Evolutionary conservation across 805 yeast species (phyloP), one percentile per base, ranked within the genome.

Genomic region (Komagataella kurtzmanii): DNA sequence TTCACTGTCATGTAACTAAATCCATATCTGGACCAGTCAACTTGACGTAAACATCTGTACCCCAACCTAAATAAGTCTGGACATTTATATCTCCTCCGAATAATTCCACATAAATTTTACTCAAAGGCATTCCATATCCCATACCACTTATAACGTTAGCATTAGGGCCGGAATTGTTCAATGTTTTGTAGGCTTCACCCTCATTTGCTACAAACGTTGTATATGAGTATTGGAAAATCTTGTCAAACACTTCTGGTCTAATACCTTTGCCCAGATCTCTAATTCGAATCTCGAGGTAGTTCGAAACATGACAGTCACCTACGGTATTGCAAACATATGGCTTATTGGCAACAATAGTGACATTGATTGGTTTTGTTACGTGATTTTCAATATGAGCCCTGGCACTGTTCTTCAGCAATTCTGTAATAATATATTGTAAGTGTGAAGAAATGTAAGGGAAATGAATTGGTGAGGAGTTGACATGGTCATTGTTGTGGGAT

Each of bases 61-160:
- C 96, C 74, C 81, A 74, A 1, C 93, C 91, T 65, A 76, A 76
- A 53, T 84, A 74, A 49, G 84, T 79, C 62, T 85, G 88, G 24
- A 87, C 70, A 54, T 80, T 80, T 50, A 87, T 71, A 48, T 70
- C 71, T 2, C 93, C 93, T 46, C 83, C 84, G 62, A 85, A 84
- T 61, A 83, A 74, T 59, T 81, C 85, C 30, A 84, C 80, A 59
- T 85, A 85, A 0, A 88, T 84, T 58, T 79, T 70, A 54, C 90
- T 85, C 55, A 91, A 69, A 6, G 98, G 98, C 52, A 91, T 66
- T 0, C 99, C 99, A 62, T 88, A 91, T 0, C 98, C 98, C 86
- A 93, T 85, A 0, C 99, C 99, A 0, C 97, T 96, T 43, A 91
- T 80, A 7, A 76, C 70, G 58, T 76, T 76, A 44, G 58, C 77